These are phyloP conservation scores for Arthrinium phaeospermum DNA, from an alignment of 2,329 filamentous ascomycete species.

Conservation along the genomic window DNA sequence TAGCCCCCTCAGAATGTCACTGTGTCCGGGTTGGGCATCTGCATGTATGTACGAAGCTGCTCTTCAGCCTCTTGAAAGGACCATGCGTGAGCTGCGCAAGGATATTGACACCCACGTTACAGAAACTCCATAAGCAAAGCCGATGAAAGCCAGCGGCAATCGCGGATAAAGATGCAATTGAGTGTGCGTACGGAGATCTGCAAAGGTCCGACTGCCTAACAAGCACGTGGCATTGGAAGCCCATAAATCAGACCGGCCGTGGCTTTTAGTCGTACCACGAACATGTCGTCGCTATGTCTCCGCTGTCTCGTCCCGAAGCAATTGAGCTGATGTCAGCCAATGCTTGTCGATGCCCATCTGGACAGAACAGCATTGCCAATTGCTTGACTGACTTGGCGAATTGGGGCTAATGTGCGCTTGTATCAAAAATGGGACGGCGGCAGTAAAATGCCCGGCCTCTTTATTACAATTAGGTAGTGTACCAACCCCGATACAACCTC, in stretches of 20 bases:
- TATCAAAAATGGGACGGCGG: not conserved
- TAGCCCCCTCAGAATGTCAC: not conserved
- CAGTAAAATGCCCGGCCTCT: not conserved
- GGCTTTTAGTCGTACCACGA: not conserved
- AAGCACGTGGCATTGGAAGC: not conserved
- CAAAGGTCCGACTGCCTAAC: not conserved
- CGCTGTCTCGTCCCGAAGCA: not conserved
- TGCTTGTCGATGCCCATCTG: not conserved
- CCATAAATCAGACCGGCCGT: not conserved
- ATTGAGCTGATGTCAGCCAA: not conserved
- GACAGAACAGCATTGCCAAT: not conserved
- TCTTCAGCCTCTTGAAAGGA: not conserved
- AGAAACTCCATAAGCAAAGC: not conserved
- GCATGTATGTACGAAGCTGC: not conserved
- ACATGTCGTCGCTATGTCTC: not conserved
- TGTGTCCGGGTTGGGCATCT: not conserved
- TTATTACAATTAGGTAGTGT: not conserved
- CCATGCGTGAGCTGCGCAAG: not conserved
- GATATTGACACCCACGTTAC: not conserved
- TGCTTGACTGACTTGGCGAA: not conserved
- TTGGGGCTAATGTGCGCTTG: not conserved
- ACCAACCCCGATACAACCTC: not conserved
- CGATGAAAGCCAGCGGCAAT: not conserved
- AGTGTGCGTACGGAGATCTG: not conserved
- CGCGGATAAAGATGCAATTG: not conserved